phyloP scores from a whole-genome alignment of 2,329 filamentous ascomycete species.

The Cordyceps cicadae region DNA sequence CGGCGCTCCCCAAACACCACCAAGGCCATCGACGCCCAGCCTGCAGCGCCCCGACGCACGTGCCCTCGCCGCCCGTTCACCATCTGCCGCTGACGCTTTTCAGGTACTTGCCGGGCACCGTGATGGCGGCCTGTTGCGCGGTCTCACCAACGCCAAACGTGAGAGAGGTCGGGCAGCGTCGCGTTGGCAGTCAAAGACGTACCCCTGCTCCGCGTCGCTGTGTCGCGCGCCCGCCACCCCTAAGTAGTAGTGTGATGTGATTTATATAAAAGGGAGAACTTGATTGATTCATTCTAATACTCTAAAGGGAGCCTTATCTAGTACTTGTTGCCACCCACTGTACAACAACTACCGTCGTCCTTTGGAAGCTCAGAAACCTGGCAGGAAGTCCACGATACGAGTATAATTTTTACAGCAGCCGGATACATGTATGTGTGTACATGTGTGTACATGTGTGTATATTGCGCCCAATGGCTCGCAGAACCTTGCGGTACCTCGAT shows the following conservation, averaged over 20 bases:
- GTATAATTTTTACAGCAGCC: no score
- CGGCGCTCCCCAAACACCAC: conserved; percentile 9
- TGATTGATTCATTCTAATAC: no score
- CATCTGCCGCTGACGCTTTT: neutral
- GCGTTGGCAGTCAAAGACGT: conserved; percentile 34
- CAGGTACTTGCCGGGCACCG: neutral
- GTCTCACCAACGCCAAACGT: conserved; percentile 43
- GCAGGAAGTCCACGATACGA: no score
- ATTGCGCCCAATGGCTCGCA: no score
- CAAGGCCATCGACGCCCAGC: neutral
- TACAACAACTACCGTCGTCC: no score
- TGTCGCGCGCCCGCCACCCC: neutral
- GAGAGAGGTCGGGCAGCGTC: conserved; percentile 26
- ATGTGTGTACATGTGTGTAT: no score
- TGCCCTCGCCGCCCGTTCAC: neutral
- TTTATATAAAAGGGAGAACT: no score
- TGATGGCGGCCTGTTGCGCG: conserved; percentile 18
- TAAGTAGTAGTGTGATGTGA: conserved; percentile 43
- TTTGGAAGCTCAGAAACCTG: no score
- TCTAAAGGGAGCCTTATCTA: no score
- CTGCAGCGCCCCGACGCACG: conserved; percentile 7
- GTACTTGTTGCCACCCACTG: no score
- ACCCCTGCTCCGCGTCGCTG: conserved; percentile 19
- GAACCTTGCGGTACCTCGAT: no score
- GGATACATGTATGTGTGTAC: no score